Evolutionary conservation across 371 early-diverging fungal species (phyloP), one percentile per base, ranked within the genome.

Genomic region (Lichtheimia hyalospora): DNA sequence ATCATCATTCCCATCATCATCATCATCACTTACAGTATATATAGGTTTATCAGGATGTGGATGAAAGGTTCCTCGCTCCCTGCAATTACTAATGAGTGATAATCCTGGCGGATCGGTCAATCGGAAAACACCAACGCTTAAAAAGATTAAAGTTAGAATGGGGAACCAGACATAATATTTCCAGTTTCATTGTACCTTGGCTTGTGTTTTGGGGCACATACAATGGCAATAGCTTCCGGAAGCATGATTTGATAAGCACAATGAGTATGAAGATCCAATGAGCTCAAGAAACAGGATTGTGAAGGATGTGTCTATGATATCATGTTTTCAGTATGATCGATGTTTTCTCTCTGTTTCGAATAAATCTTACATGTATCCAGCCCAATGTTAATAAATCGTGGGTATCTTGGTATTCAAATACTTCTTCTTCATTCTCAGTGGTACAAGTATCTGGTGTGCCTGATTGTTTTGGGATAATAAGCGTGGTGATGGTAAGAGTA

Each of bases 151-250:
- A 8, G 21, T 18, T 21, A 52, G 8, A 12, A 42, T 53, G 14
- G 10, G 13, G 28, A 1, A 5, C 4, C 16, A 60, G n/a, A 4
- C 43, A 25, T n/a, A 7, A 43, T 60, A 49, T 43, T 1, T 21
- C 43, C 8, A 27, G 39, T 48, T 13, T 15, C 25, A 25, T 15
- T 39, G 57, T 85, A 88, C 86, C 79, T 81, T 60, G 91, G 93
- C 2, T 72, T 73, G 53, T 91, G 79, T 42, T 77, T 81, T 1
- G 96, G 96, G 2, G 95, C 80, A 58, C 93, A 89, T 3, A 96
- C 96, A 60, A 96, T 92, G 12, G 96, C 96, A 51, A 96, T 91
- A 23, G 96, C 96, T 64, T 96, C 96, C 10, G 96, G 94, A 1
- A 96, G 75, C 89, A 94, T 92, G 41, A 93, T 69, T 73, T 96